Percentiles rank a stretch among this genome's conserved stretches.
Evolutionary conservation across 1,284 basidiomycete species (phyloP).

Genomic region (Lentinus polychrous): DNA sequence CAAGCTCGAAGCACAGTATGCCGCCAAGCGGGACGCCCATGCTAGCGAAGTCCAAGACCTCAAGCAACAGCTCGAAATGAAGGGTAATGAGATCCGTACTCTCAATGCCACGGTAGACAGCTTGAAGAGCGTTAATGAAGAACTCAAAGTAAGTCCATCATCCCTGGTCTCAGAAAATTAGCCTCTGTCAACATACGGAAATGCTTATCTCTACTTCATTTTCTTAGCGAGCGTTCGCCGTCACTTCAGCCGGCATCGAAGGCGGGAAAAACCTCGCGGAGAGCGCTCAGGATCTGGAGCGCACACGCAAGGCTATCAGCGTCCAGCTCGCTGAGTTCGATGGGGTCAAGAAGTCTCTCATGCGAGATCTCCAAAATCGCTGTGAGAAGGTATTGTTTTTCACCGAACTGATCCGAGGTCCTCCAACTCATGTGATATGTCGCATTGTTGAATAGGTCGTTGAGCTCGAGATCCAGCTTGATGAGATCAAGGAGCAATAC

Average conservation of each 20-base stretch:
- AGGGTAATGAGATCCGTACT: constrained; percentile 78
- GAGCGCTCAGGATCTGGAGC: constrained; percentile 95
- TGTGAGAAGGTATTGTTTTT: constrained; percentile 89
- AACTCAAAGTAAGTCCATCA: constrained; percentile 73
- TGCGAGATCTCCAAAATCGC: constrained; percentile 98
- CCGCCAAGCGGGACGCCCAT: constrained; percentile 87
- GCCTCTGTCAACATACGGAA: not conserved
- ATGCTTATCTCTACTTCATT: constrained; percentile 10
- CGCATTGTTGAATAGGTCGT: constrained; percentile 63
- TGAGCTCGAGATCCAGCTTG: constrained; percentile 97
- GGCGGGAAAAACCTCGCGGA: constrained; percentile 95
- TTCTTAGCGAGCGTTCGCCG: constrained; percentile 85
- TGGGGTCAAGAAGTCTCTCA: constrained; percentile 96
- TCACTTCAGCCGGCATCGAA: constrained; percentile 93
- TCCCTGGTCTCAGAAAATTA: not conserved
- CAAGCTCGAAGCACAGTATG: constrained; percentile 93
- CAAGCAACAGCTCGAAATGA: constrained; percentile 87
- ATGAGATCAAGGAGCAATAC: constrained; percentile 99
- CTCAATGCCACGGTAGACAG: constrained; percentile 87
- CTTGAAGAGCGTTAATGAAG: constrained; percentile 95
- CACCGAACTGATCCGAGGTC: constrained; percentile 12
- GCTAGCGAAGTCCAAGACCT: constrained; percentile 84
- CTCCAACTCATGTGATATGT: constrained; percentile 5
- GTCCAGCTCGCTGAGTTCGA: constrained; percentile 98
- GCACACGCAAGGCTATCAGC: constrained; percentile 94